phyloP scores from a whole-genome alignment of 805 yeast species.

The Lachancea sp. region DNA sequence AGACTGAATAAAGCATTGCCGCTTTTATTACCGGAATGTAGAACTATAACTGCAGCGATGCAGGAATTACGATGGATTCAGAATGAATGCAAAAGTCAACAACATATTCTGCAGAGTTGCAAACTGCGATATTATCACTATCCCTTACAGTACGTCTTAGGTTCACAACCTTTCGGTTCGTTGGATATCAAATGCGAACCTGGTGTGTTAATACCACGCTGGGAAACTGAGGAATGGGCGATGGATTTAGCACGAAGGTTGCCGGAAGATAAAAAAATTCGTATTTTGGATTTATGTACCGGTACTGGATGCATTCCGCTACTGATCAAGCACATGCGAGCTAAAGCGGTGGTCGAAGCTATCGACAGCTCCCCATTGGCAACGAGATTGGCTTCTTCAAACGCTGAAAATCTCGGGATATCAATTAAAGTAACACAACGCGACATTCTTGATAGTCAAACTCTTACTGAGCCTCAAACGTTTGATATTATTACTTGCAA shows the following conservation, averaged over 20 bases:
- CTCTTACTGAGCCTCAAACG: background rate
- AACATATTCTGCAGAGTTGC: constrained; percentile 40
- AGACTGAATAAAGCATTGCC: constrained; percentile 19
- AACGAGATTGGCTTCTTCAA: constrained; percentile 42
- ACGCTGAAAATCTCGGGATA: constrained; percentile 26
- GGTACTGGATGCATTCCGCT: constrained; percentile 87
- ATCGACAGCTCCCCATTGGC: constrained; percentile 56
- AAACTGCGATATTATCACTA: constrained; percentile 42
- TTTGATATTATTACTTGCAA: constrained; percentile 67
- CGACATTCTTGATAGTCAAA: constrained; percentile 1
- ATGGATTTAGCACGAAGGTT: constrained; percentile 33
- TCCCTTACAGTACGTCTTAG: constrained; percentile 82
- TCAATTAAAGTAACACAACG: constrained; percentile 5
- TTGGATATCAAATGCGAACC: constrained; percentile 52
- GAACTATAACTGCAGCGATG: constrained; percentile 18
- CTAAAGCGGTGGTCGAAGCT: constrained; percentile 34
- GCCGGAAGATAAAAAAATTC: constrained; percentile 8
- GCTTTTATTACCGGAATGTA: constrained; percentile 26
- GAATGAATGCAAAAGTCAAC: constrained; percentile 12
- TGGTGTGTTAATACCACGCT: constrained; percentile 80
- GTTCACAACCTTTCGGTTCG: constrained; percentile 79
- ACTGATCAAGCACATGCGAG: constrained; percentile 33
- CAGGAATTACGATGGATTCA: constrained; percentile 27
- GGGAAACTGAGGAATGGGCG: constrained; percentile 95
- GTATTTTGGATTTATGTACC: constrained; percentile 66